Conservation (phyloP, 345 rosid genomes). For the Heritiera littoralis region DNA sequence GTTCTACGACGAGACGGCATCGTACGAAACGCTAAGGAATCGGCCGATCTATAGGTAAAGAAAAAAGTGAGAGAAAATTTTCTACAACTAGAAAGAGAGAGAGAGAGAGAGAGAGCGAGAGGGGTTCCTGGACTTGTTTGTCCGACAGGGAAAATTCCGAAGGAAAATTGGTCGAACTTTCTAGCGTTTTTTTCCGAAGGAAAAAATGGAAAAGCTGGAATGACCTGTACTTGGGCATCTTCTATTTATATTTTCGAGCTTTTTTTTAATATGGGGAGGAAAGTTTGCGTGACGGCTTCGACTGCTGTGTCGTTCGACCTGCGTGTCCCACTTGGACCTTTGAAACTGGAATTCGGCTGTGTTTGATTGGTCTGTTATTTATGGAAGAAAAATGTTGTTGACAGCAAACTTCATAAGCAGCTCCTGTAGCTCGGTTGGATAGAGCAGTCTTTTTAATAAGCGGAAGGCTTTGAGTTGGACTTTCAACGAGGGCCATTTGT, state of each 20-base stretch:
- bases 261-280: conserved; percentile 5
- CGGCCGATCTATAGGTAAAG: conserved; percentile 23
- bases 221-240: conserved; percentile 30
- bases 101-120: conserved; percentile 2
- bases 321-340: not conserved
- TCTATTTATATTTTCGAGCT: not conserved
- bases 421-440: conserved; percentile 98
- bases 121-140: conserved; percentile 18
- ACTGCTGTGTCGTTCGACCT: not conserved
- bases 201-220: conserved; percentile 23
- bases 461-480: conserved; percentile 98
- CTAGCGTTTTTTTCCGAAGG: not conserved
- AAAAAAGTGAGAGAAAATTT: not conserved
- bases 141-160: not conserved
- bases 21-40: conserved; percentile 24
- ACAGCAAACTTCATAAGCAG: not conserved
- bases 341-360: too few relatives aligned
- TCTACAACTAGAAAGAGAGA: not conserved
- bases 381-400: too few relatives aligned
- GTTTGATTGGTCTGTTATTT: not conserved
- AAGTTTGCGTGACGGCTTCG: not conserved
- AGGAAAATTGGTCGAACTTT: conserved; percentile 1
- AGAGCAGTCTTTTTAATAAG: conserved; percentile 90
- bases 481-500: conserved; percentile 16
- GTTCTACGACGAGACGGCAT: conserved; percentile 94